Evolutionary conservation across 441 rosid species (phyloP).

Genomic region (Populus trichocarpa): DNA sequence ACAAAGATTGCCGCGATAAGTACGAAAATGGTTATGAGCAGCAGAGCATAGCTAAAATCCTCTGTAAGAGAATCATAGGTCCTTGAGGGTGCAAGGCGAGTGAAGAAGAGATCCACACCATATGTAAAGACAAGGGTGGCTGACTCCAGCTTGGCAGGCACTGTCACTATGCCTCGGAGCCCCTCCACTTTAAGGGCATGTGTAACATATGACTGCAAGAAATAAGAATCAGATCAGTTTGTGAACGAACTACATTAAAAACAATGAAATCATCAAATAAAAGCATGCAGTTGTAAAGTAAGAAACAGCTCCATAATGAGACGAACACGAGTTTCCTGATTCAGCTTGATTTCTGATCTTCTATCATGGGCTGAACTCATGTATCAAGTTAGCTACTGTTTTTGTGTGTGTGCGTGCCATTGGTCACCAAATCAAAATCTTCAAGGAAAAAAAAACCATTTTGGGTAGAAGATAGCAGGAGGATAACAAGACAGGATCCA

Average conservation of each 20-base stretch:
- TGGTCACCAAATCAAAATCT: background rate
- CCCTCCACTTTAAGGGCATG: constrained; percentile 88
- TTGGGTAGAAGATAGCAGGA: background rate
- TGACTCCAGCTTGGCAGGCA: constrained; percentile 94
- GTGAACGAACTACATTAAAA: background rate
- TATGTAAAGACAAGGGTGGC: constrained; percentile 84
- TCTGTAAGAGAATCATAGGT: constrained; percentile 97
- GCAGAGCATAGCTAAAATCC: constrained; percentile 92
- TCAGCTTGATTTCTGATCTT: too few relatives aligned
- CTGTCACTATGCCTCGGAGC: constrained; percentile 71
- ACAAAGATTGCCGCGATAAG: constrained; percentile 83
- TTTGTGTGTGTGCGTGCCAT: background rate
- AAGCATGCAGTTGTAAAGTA: too few relatives aligned
- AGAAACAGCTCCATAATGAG: background rate
- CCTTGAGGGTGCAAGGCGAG: constrained; percentile 95
- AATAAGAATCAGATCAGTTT: background rate
- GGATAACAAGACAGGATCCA: background rate
- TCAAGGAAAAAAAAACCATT: background rate
- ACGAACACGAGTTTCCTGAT: constrained; percentile 11
- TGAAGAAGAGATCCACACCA: constrained; percentile 93
- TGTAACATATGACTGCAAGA: constrained; percentile 75
- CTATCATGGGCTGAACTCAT: constrained; percentile 2
- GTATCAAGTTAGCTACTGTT: background rate
- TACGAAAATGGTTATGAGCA: constrained; percentile 82
- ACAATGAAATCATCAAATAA: background rate